A percentile compares a stretch with the other conserved stretches of the same genome.
Conservation (phyloP, 306 rosid genomes). For the Citrullus amarus region DNA sequence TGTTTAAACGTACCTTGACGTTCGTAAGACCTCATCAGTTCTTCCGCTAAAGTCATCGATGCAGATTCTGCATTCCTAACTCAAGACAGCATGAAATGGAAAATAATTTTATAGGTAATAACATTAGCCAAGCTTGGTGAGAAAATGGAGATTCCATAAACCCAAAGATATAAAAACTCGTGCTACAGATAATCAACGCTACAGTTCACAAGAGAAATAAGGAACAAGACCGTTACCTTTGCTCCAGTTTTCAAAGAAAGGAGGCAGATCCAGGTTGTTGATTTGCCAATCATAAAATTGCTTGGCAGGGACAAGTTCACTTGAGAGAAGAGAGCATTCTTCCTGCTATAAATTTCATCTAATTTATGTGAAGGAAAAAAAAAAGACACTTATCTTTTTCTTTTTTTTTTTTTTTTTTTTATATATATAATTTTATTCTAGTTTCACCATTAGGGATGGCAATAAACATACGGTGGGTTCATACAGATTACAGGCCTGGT, state of each 20-base stretch:
- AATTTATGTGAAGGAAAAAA: not conserved
- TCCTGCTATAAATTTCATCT: not conserved
- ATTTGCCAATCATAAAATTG: not conserved
- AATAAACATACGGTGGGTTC: not conserved
- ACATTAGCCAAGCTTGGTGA: not conserved
- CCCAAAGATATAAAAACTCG: not conserved
- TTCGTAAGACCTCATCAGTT: not conserved
- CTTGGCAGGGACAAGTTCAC: not conserved
- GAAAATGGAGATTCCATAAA: not conserved
- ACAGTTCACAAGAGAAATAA: not conserved
- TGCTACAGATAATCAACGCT: not conserved
- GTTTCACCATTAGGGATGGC: not conserved
- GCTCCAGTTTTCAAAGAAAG: not conserved
- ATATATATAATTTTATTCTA: not conserved
- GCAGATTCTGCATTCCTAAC: not conserved
- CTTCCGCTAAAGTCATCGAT: not conserved
- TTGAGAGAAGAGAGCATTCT: not conserved
- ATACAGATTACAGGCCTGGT: not conserved
- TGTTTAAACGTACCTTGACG: not conserved
- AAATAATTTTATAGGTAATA: not conserved
- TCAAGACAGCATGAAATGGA: not conserved
- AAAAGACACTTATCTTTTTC: not conserved
- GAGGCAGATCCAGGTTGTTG: not conserved
- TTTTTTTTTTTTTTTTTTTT: no score
- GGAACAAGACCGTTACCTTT: not conserved